Evolutionary conservation across 768 basidiomycete genomes (phyloP).

Genomic region (Crassisporium funariophilum): DNA sequence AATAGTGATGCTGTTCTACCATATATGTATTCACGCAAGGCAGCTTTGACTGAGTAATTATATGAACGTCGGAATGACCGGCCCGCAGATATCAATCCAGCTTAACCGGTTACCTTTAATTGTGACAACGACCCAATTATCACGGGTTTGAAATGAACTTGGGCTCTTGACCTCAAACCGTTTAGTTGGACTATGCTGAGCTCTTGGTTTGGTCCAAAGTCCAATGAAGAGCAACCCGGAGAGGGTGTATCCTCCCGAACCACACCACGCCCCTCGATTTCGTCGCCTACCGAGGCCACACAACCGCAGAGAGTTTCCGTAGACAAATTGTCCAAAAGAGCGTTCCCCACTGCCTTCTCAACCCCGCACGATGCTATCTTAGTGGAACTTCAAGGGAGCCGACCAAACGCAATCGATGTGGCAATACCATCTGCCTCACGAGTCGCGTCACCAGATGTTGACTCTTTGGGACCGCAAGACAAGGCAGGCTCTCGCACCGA

Average conservation of each 20-base stretch:
- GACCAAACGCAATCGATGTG: slow-evolving; percentile 9
- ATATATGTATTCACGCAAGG: no score
- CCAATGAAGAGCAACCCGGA: slow-evolving; percentile 13
- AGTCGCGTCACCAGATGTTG: slow-evolving; percentile 11
- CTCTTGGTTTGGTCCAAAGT: slow-evolving; percentile 21
- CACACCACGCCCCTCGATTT: slow-evolving; percentile 22
- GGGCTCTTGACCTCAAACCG: no score
- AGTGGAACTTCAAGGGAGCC: slow-evolving; percentile 48
- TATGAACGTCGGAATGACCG: no score
- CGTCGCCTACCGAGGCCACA: slow-evolving; percentile 15
- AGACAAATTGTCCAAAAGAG: slow-evolving; percentile 20
- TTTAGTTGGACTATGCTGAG: slow-evolving; percentile 23
- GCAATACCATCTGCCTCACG: slow-evolving; percentile 13
- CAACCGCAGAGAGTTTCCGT: slow-evolving; percentile 17
- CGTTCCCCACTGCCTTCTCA: slow-evolving; percentile 25
- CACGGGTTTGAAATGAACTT: no score
- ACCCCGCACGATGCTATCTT: slow-evolving; percentile 69
- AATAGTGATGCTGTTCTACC: no score
- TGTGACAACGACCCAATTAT: no score
- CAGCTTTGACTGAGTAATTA: no score
- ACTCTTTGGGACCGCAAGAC: slow-evolving; percentile 8
- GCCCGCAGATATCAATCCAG: no score
- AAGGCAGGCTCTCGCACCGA: slow-evolving; percentile 5
- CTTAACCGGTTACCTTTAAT: no score
- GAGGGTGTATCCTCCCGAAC: no score